Percentiles rank a stretch among this genome's conserved stretches.
These are phyloP conservation scores for Leucosporidium creatinivorum DNA, from an alignment of 768 basidiomycete species.

Conservation along the genomic window DNA sequence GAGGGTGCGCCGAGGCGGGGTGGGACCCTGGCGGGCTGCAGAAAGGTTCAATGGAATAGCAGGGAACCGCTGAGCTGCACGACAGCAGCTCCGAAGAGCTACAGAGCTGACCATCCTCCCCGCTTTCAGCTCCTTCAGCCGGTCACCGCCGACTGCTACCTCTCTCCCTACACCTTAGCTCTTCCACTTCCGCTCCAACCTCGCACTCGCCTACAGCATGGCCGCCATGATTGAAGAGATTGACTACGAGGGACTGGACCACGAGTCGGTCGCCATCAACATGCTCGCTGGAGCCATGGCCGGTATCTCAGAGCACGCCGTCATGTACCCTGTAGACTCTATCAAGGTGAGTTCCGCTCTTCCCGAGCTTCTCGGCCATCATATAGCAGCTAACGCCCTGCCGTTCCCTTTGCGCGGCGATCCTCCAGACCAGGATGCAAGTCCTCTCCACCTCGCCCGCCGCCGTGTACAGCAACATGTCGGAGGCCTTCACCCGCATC, in stretches of 20 bases:
- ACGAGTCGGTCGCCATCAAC: slow-evolving; percentile 79
- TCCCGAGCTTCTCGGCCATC: background rate
- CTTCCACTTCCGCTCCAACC: too few species aligned
- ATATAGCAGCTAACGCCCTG: background rate
- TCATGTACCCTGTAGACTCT: slow-evolving; percentile 97
- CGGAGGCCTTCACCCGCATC: slow-evolving; percentile 84
- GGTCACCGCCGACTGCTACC: too few species aligned
- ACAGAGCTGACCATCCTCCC: too few species aligned
- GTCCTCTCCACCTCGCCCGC: slow-evolving; percentile 80
- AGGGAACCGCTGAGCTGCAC: too few species aligned
- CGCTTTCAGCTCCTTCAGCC: too few species aligned
- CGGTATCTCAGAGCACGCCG: slow-evolving; percentile 96
- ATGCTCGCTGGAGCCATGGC: slow-evolving; percentile 97
- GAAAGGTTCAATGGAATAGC: too few species aligned
- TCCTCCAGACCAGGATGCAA: slow-evolving; percentile 90
- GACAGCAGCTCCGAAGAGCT: too few species aligned
- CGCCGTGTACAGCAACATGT: slow-evolving; percentile 79
- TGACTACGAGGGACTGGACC: slow-evolving; percentile 53
- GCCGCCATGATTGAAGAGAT: slow-evolving; percentile 32
- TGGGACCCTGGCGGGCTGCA: too few species aligned
- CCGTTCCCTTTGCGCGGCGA: background rate
- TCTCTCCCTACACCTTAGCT: too few species aligned
- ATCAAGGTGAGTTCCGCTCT: slow-evolving; percentile 67
- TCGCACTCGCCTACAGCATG: background rate
- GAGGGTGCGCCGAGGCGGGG: too few species aligned